Evolutionary conservation across 345 rosid species (phyloP).

Genomic region (Aethionema arabicum): DNA sequence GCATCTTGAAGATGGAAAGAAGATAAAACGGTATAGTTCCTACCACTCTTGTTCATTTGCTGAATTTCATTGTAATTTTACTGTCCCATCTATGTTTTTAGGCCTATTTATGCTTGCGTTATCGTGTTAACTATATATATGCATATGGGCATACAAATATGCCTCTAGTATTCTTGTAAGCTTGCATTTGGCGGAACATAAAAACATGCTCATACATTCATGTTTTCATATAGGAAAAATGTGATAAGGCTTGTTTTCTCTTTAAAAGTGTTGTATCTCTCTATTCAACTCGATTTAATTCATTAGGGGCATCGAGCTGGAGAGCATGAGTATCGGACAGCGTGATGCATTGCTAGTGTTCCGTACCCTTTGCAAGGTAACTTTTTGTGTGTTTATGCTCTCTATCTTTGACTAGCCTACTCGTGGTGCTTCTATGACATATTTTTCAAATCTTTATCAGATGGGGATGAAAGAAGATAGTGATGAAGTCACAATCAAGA

Average conservation of each 20-base stretch:
- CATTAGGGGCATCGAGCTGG: slow-evolving; percentile 85
- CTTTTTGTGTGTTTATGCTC: slow-evolving; percentile 24
- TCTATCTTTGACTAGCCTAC: slow-evolving; percentile 19
- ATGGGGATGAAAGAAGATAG: slow-evolving; percentile 99
- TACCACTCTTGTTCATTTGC: slow-evolving; percentile 21
- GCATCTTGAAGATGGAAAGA: slow-evolving; percentile 94
- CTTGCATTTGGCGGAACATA: slow-evolving; percentile 17
- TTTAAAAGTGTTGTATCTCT: slow-evolving; percentile 9
- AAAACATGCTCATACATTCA: slow-evolving; percentile 12
- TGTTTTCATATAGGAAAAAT: slow-evolving; percentile 12
- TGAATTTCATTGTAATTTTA: slow-evolving; percentile 16
- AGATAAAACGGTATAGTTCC: slow-evolving; percentile 62
- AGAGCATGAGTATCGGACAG: slow-evolving; percentile 90
- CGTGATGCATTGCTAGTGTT: slow-evolving; percentile 94
- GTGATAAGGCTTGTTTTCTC: slow-evolving; percentile 17
- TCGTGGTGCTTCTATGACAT: slow-evolving; percentile 32
- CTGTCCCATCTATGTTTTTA: slow-evolving; percentile 9
- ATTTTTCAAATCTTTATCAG: slow-evolving; percentile 43
- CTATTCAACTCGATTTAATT: slow-evolving; percentile 15
- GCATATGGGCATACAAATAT: slow-evolving; percentile 17
- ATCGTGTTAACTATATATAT: slow-evolving; percentile 1
- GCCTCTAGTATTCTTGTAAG: slow-evolving; percentile 17
- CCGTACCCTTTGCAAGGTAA: slow-evolving; percentile 99
- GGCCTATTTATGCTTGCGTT: slow-evolving; percentile 6
- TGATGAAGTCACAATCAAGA: slow-evolving; percentile 92